Evolutionary conservation across 345 rosid genomes (phyloP).

Genomic region (Noccaea caerulescens): DNA sequence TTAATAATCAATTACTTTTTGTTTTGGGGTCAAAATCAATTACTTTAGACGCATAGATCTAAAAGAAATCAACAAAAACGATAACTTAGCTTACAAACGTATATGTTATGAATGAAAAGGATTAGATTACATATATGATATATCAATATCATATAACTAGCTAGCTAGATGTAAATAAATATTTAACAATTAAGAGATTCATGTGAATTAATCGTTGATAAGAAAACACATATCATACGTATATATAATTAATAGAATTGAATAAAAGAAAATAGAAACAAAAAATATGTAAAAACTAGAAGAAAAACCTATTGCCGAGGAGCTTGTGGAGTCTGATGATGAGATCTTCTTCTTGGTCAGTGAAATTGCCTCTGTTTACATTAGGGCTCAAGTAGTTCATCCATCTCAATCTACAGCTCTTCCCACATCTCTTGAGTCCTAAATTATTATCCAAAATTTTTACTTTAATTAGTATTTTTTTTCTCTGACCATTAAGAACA

Average conservation of each 20-base stretch:
- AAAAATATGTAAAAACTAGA: too few species aligned
- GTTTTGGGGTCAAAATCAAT: too few species aligned
- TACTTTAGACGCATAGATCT: background rate
- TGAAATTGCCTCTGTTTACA: constrained; percentile 53
- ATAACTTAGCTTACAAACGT: too few species aligned
- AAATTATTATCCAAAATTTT: constrained; percentile 17
- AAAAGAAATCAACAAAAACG: background rate
- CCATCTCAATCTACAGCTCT: constrained; percentile 71
- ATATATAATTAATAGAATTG: constrained; percentile 11
- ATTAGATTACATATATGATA: background rate
- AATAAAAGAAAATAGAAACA: background rate
- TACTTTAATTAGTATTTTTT: background rate
- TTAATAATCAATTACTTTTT: too few species aligned
- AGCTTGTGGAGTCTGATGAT: constrained; percentile 68
- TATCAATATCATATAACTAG: background rate
- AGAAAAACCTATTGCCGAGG: constrained; percentile 63
- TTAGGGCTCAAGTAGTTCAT: constrained; percentile 61
- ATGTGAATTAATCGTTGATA: background rate
- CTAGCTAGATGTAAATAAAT: background rate
- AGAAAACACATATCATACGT: background rate
- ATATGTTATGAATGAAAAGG: too few species aligned
- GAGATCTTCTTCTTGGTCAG: constrained; percentile 65
- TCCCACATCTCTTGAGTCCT: constrained; percentile 72
- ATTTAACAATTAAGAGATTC: constrained; percentile 9
- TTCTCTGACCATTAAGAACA: background rate